These are phyloP conservation scores for Gymnopilus dilepis DNA, from an alignment of 768 basidiomycete species.

Conservation along the genomic window DNA sequence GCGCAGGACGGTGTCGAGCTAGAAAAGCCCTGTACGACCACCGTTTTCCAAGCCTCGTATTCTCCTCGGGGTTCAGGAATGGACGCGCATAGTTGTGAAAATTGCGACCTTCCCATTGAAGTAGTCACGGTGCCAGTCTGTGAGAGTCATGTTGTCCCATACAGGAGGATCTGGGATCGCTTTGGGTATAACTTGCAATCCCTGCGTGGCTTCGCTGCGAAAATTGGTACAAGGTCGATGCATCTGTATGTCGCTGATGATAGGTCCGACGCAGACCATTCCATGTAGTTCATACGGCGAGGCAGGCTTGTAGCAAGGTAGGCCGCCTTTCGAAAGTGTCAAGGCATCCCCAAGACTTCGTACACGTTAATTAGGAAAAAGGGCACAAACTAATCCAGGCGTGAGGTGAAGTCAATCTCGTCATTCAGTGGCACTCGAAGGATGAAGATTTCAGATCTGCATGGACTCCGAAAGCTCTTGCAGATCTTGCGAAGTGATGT, in stretches of 20 bases:
- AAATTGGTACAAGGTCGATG: constrained; percentile 42
- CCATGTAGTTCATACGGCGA: constrained; percentile 39
- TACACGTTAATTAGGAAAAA: constrained; percentile 40
- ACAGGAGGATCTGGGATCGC: constrained; percentile 40
- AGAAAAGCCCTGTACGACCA: constrained; percentile 42
- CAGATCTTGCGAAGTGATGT: constrained; percentile 41
- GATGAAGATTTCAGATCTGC: constrained; percentile 39
- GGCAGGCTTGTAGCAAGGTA: constrained; percentile 38
- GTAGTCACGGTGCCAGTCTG: constrained; percentile 30
- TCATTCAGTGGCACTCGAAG: constrained; percentile 38
- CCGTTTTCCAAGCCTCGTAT: constrained; percentile 30
- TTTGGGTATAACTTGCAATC: constrained; percentile 39
- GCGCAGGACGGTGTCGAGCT: constrained; percentile 39
- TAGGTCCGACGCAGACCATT: constrained; percentile 37
- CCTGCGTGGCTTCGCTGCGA: constrained; percentile 37
- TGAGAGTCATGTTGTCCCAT: constrained; percentile 36
- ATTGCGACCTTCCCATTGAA: constrained; percentile 40
- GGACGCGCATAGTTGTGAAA: constrained; percentile 42
- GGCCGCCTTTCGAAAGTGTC: constrained; percentile 41
- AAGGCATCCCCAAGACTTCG: constrained; percentile 39
- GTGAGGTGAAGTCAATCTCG: constrained; percentile 35
- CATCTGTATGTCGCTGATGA: constrained; percentile 33
- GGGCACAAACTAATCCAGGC: constrained; percentile 42
- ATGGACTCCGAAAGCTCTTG: constrained; percentile 38
- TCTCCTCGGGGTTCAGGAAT: constrained; percentile 37